phyloP scores from a whole-genome alignment of 305 asterid genomes.

The Fraxinus ornus region DNA sequence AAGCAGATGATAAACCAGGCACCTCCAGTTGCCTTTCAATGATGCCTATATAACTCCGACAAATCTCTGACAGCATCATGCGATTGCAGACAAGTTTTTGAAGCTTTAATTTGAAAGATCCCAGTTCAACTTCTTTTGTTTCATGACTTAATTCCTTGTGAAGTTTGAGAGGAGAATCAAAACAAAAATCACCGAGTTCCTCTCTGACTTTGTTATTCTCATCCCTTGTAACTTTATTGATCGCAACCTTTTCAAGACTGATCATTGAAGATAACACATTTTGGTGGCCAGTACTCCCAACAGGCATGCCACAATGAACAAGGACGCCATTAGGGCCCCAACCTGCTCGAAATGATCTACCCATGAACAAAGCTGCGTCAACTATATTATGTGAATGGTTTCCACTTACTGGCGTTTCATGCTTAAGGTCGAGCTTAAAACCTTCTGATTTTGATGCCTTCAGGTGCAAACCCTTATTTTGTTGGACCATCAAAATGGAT shows the following conservation, averaged over 20 bases:
- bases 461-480: constrained; percentile 59
- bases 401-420: constrained; percentile 59
- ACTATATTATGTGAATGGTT: constrained; percentile 64
- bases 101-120: constrained; percentile 57
- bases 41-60: constrained; percentile 71
- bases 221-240: constrained; percentile 68
- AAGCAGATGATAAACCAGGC: constrained; percentile 50
- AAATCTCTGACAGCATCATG: constrained; percentile 63
- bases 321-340: constrained; percentile 97
- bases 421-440: constrained; percentile 61
- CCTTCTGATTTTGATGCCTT: constrained; percentile 61
- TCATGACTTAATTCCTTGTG: constrained; percentile 74
- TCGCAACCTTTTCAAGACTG: constrained; percentile 74
- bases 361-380: constrained; percentile 94
- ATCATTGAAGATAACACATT: constrained; percentile 67
- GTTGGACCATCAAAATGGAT: constrained; percentile 68
- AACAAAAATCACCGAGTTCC: constrained; percentile 69
- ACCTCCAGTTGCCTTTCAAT: constrained; percentile 81
- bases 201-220: constrained; percentile 56
- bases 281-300: constrained; percentile 49
- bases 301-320: constrained; percentile 86
- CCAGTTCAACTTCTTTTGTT: constrained; percentile 54
- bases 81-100: constrained; percentile 70
- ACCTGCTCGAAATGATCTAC: constrained; percentile 94
- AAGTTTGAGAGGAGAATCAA: constrained; percentile 69